Evolutionary conservation across 2,329 filamentous ascomycete species (phyloP).

Genomic region (Colletotrichum aenigma): DNA sequence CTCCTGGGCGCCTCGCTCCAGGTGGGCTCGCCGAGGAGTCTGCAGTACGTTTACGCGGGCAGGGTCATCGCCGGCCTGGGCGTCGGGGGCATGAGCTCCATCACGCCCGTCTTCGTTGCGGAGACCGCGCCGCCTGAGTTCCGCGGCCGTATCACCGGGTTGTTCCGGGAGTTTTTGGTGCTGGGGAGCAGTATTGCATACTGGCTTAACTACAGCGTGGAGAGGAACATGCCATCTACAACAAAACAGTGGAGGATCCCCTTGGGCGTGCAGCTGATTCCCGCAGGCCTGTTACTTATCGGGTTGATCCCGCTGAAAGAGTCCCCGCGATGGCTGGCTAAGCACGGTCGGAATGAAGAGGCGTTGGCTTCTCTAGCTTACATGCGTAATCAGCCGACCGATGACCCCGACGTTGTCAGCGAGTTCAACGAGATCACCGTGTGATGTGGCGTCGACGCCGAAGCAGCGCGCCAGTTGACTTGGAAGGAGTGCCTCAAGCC

Average conservation of each 20-base stretch:
- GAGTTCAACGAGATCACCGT: neutral
- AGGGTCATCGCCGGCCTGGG: neutral
- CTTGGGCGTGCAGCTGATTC: neutral
- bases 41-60: neutral
- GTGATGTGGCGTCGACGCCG: neutral
- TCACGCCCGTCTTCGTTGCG: neutral
- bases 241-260: neutral
- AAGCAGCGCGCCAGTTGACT: neutral
- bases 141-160: neutral
- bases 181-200: neutral
- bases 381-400: neutral
- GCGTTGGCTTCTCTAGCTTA: neutral
- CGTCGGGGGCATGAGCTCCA: neutral
- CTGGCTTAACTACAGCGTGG: neutral
- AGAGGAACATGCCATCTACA: neutral
- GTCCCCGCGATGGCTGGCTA: neutral
- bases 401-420: neutral
- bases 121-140: constrained; percentile 19
- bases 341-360: neutral
- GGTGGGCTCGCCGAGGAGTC: neutral
- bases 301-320: neutral
- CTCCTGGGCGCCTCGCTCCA: neutral
- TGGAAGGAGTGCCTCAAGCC: neutral
- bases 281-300: neutral
- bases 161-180: neutral